Evolutionary conservation across 306 rosid genomes (phyloP), one percentile per base, ranked within the genome.

Genomic region (Fragaria vesca): DNA sequence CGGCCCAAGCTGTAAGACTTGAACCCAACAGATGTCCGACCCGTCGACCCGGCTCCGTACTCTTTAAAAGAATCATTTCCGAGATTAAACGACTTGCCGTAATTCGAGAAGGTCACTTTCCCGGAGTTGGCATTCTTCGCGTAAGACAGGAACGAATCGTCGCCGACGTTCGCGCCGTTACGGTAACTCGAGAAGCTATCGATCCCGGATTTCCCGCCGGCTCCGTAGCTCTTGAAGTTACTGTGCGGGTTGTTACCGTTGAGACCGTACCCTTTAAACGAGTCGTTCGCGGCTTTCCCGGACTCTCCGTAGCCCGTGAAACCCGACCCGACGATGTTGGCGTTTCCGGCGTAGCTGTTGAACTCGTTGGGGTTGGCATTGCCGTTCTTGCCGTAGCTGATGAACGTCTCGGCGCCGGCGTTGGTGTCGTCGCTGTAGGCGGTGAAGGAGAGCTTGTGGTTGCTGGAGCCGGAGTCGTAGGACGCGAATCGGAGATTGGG

Each of bases 51-150:
- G 71, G 80, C 82, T 5, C 97, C 97, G 72, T 95, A 95, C 60
- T 87, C 95, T 1, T 81, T 83, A 69, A 95, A 95, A 17, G 95
- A 83, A n/a, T 95, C 98, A 70, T 90, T 95, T 1, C 98, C 98
- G 0, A 81, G 88, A 61, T 92, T 95, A 76, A 90, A 92, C 8
- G 97, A 94, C 81, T 75, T 86, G 5, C 98, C 98, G 43, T 95
- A 95, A 80, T 85, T 88, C 7, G 82, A 48, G 73, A 95, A 95
- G 6, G 47, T 76, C 32, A 87, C 92, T n/a, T 52, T 40, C 52
- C 91, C 93, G 32, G 93, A 85, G 8, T 52, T 91, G 0, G 93
- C 81, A 43, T 80, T 88, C 68, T 79, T 83, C 3, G 87, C 97
- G 48, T 95, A 95, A 50, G 88, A 83, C 43, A 43, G 86, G 76